These are phyloP conservation scores for Alternaria sp. DNA, from an alignment of 2,329 filamentous ascomycete species.

Conservation along the genomic window DNA sequence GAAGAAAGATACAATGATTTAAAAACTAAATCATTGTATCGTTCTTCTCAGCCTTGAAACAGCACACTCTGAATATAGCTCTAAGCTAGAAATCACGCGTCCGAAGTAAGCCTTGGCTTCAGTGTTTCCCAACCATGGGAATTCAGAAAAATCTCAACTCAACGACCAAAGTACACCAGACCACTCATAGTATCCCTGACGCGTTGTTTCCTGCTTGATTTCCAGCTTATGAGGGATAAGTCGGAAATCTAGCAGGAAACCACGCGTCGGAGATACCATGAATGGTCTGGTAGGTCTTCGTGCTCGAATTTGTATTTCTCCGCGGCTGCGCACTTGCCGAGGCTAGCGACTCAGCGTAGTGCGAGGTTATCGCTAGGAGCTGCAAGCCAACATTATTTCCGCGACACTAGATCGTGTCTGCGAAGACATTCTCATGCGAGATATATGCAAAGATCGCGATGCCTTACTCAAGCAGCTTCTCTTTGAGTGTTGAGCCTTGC, in stretches of 20 bases:
- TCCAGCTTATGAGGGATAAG: too few species aligned
- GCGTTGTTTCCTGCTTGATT: background rate
- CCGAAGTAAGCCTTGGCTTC: too few species aligned
- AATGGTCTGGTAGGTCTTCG: background rate
- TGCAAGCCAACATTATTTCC: background rate
- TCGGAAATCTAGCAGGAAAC: background rate
- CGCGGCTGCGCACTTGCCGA: conserved; percentile 16
- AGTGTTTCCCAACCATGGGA: too few species aligned
- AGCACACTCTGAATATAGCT: too few species aligned
- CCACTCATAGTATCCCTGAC: background rate
- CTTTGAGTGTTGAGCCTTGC: conserved; percentile 9
- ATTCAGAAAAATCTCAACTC: too few species aligned
- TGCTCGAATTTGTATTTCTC: conserved; percentile 18
- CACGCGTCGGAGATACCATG: background rate
- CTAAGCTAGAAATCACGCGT: too few species aligned
- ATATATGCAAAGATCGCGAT: background rate
- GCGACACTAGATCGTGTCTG: background rate
- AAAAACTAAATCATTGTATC: too few species aligned
- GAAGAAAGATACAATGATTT: background rate
- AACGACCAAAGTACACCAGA: too few species aligned
- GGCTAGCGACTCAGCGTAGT: background rate
- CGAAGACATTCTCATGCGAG: background rate
- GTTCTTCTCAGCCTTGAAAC: too few species aligned
- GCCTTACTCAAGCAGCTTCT: conserved; percentile 9
- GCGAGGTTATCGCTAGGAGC: background rate